phyloP scores from a whole-genome alignment of 768 basidiomycete species.

The Podaxis pistillaris region DNA sequence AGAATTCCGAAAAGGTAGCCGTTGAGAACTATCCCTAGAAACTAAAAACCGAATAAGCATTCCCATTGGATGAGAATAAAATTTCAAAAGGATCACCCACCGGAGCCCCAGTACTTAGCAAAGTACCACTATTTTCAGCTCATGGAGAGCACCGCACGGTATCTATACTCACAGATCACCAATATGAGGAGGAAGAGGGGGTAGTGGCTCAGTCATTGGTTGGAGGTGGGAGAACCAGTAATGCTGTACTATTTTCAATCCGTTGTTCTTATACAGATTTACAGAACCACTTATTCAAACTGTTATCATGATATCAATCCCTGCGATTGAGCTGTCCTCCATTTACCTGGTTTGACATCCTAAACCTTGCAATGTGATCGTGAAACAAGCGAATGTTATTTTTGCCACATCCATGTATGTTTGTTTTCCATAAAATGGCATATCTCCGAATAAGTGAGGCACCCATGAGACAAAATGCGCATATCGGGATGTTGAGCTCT shows the following conservation, averaged over 20 bases:
- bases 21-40: conserved; percentile 11
- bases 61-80: not conserved
- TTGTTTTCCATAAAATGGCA: no score
- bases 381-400: not conserved
- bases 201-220: not conserved
- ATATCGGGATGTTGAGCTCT: not conserved
- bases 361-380: no score
- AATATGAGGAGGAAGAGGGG: conserved; percentile 2
- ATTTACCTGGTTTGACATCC: not conserved
- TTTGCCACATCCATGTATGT: no score
- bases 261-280: not conserved
- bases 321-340: not conserved
- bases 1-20: conserved; percentile 12
- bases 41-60: not conserved
- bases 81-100: not conserved
- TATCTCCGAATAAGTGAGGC: not conserved
- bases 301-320: not conserved
- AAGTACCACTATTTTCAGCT: not conserved
- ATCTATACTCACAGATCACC: not conserved
- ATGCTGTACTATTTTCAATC: not conserved
- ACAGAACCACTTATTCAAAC: not conserved
- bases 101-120: conserved; percentile 4
- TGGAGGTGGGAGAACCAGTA: not conserved
- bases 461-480: not conserved
- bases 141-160: not conserved